Evolutionary conservation across 768 basidiomycete species (phyloP), one percentile per base, ranked within the genome.

Genomic region (Leccinum imitatum): DNA sequence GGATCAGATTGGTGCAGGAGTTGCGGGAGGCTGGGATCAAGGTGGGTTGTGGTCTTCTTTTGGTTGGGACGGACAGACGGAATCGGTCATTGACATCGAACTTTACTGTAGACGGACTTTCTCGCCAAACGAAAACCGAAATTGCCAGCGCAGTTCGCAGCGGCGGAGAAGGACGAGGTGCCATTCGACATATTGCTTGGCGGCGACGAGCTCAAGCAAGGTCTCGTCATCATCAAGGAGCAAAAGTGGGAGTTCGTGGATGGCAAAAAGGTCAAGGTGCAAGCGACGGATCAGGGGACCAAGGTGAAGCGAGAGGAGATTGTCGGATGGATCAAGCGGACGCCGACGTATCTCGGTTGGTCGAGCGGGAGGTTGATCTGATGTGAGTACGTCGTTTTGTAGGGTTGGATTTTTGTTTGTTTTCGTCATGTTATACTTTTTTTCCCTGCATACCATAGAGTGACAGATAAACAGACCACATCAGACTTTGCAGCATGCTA

Each of bases 111-210:
- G 93, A 83, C 91, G 58, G 97, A 98, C 73, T 98, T 93, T 78
- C 77, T 94, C 67, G 91, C 92, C 61, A 98, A 97, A 74, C 85
- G 79, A 57, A 98, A 97, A 72, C 95, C 97, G 0, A 98, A 98
- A 72, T 74, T 93, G 35, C 81, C 82, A 0, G 80, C 85, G 3
- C 96, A 99, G 69, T 98, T 96, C 70, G 90, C 90, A 21, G 87
- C 89, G 1, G 91, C 90, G 27, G 97, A 97, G 76, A 87, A 79
- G 70, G 95, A 98, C 68, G 89, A 93, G 63, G 92, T 93, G 46
- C 96, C 95, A 0, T 97, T 93, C 74, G 95, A 90, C 2, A 82
- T 98, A 58, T 91, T 98, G 64, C 77, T 98, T n/a, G 95, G 94
- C 9, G 83, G 82, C 1, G 88, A 90, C 58, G 96, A 99, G 77